Conservation (phyloP, 352 stramenopile species). For the Phytopythium boreale region DNA sequence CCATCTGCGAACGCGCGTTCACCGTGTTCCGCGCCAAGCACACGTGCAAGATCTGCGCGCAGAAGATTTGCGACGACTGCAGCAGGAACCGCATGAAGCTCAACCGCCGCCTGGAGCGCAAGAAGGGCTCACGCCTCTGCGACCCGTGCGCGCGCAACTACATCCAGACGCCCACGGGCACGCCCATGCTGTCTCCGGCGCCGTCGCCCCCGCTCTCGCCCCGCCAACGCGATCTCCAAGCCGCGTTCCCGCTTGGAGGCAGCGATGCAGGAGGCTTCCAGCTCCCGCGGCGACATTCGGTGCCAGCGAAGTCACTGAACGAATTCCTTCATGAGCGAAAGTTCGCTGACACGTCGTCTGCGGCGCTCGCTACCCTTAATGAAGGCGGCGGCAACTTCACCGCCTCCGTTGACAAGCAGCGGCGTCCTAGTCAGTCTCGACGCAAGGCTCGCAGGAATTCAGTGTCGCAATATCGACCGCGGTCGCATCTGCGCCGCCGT, state of each 20-base stretch:
- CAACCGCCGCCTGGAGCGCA: slow-evolving; percentile 57
- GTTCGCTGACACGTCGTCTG: slow-evolving; percentile 1
- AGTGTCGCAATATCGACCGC: slow-evolving; percentile 7
- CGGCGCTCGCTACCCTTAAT: background rate
- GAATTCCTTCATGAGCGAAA: slow-evolving; percentile 15
- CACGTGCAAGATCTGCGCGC: slow-evolving; percentile 68
- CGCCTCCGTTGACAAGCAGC: background rate
- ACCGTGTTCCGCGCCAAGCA: slow-evolving; percentile 79
- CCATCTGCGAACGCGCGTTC: slow-evolving; percentile 69
- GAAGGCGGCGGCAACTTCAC: background rate
- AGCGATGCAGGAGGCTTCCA: background rate
- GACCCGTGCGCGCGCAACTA: slow-evolving; percentile 67
- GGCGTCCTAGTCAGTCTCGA: background rate
- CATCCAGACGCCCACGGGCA: slow-evolving; percentile 35
- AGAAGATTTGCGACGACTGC: slow-evolving; percentile 81
- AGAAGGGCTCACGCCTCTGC: slow-evolving; percentile 70
- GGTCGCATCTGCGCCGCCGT: slow-evolving; percentile 44
- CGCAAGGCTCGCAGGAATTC: slow-evolving; percentile 4
- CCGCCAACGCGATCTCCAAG: slow-evolving; percentile 13
- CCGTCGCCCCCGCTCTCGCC: slow-evolving; percentile 22
- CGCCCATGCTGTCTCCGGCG: slow-evolving; percentile 21
- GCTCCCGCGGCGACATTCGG: slow-evolving; percentile 21
- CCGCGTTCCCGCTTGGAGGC: background rate
- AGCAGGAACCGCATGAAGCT: slow-evolving; percentile 81
- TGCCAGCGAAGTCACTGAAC: slow-evolving; percentile 19